Conservation (phyloP, 2,329 filamentous ascomycete species). For the Arthrobotrys conoides region DNA sequence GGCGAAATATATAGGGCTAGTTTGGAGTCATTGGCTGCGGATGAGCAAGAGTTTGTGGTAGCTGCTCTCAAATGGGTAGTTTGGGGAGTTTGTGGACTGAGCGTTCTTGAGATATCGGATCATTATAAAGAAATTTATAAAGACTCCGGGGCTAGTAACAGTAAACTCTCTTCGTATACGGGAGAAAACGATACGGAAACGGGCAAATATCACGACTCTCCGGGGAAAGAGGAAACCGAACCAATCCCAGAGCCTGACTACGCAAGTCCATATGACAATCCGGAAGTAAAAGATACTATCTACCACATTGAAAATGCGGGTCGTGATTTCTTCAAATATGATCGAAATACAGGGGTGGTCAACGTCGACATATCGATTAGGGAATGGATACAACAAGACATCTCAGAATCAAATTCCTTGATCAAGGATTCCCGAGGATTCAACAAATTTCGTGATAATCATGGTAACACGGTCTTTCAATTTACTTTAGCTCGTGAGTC, state of each 20-base stretch:
- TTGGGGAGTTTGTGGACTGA: conserved; percentile 35
- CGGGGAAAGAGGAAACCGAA: too few relatives aligned
- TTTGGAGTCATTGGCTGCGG: conserved; percentile 27
- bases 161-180: background rate
- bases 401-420: background rate
- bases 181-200: too few relatives aligned
- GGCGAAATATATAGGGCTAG: conserved; percentile 47
- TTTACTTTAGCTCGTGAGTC: conserved; percentile 42
- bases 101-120: conserved; percentile 35
- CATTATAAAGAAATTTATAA: conserved; percentile 46
- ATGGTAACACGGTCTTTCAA: conserved; percentile 38
- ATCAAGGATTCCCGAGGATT: conserved; percentile 24
- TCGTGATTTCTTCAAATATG: conserved; percentile 42
- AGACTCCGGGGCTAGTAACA: background rate
- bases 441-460: conserved; percentile 32
- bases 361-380: conserved; percentile 38
- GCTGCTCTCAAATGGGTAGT: conserved; percentile 46
- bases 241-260: conserved; percentile 9
- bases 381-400: conserved; percentile 38
- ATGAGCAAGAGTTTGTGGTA: conserved; percentile 46
- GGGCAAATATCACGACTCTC: too few relatives aligned
- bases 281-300: conserved; percentile 45
- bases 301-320: conserved; percentile 42
- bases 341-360: conserved; percentile 30
- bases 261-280: conserved; percentile 29